Percentiles rank a stretch among this genome's conserved stretches.
Conservation (phyloP, 257 asterid species). For the Buddleja alternifolia region DNA sequence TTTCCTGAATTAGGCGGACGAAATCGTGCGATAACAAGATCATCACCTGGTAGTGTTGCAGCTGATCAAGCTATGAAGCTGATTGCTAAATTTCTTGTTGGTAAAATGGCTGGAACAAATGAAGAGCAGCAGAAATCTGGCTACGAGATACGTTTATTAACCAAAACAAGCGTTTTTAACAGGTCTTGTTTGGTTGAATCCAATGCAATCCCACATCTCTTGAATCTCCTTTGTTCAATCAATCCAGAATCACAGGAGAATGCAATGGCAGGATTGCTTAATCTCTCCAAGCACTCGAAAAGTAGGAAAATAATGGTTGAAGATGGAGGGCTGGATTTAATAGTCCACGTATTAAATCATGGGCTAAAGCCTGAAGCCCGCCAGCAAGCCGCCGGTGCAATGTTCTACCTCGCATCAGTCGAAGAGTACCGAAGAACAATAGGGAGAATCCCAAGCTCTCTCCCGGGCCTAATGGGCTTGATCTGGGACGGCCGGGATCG, state of each 20-base stretch:
- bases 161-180: conserved; percentile 76
- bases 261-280: conserved; percentile 61
- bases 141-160: conserved; percentile 72
- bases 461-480: conserved; percentile 54
- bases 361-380: conserved; percentile 64
- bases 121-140: conserved; percentile 53
- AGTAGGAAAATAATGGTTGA: conserved; percentile 49
- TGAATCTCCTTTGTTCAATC: conserved; percentile 42
- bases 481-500: conserved; percentile 50
- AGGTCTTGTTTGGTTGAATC: conserved; percentile 81
- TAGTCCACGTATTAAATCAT: conserved; percentile 46
- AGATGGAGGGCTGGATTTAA: conserved; percentile 50
- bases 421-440: conserved; percentile 59
- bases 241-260: conserved; percentile 54
- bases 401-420: conserved; percentile 76
- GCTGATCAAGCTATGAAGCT: conserved; percentile 55
- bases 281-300: conserved; percentile 55
- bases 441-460: conserved; percentile 50
- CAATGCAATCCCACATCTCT: conserved; percentile 53
- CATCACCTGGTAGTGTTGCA: conserved; percentile 37
- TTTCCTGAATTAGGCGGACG: conserved; percentile 41
- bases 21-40: conserved; percentile 16
- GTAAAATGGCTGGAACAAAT: conserved; percentile 36
- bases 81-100: conserved; percentile 57
- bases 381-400: conserved; percentile 71